Evolutionary conservation across 306 rosid species (phyloP).

Genomic region (Cucumis melo): DNA sequence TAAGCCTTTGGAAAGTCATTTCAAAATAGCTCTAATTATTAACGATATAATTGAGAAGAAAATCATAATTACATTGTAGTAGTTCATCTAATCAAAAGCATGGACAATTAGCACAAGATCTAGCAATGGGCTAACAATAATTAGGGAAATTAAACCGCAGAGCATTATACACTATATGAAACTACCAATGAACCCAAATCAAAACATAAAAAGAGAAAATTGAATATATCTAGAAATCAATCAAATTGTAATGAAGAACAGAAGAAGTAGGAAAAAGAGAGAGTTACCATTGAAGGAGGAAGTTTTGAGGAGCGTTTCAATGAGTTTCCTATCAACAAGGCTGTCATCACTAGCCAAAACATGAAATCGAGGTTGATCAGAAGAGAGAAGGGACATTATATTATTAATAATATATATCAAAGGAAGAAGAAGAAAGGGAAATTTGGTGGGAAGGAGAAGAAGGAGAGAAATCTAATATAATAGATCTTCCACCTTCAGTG

Average conservation of each 20-base stretch:
- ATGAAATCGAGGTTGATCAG: constrained; percentile 40
- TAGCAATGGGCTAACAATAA: not conserved
- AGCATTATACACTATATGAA: not conserved
- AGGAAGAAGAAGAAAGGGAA: not conserved
- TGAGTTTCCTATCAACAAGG: constrained; percentile 60
- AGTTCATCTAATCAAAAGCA: not conserved
- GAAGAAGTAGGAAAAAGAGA: not conserved
- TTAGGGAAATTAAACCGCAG: too few relatives aligned
- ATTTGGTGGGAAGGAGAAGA: not conserved
- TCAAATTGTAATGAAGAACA: not conserved
- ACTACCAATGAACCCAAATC: not conserved
- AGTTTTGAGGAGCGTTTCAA: constrained; percentile 72
- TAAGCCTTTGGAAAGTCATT: too few relatives aligned
- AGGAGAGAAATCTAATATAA: not conserved
- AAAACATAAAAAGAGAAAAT: too few relatives aligned
- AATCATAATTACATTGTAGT: not conserved
- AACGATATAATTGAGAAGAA: too few relatives aligned
- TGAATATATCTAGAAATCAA: too few relatives aligned
- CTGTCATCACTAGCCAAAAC: constrained; percentile 88
- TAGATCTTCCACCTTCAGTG: too few relatives aligned
- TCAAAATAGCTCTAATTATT: too few relatives aligned
- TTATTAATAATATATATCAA: too few relatives aligned
- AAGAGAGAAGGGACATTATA: constrained; percentile 42
- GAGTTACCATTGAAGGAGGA: constrained; percentile 67
- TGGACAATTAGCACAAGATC: not conserved